Conservation (phyloP, 2,329 filamentous ascomycete species). For the Xylaria sp. region DNA sequence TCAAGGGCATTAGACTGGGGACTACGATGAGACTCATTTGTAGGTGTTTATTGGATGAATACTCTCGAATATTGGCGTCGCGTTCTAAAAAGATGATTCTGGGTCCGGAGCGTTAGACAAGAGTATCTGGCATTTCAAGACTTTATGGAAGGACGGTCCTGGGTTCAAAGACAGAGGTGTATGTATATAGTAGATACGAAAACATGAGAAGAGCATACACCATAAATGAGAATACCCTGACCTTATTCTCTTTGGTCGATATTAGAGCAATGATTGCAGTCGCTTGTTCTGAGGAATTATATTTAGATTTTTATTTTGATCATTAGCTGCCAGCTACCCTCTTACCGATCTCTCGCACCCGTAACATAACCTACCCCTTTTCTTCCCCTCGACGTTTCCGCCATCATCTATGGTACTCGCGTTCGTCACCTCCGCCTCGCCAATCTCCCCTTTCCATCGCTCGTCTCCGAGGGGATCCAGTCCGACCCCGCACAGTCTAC, state of each 20-base stretch:
- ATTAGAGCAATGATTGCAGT: background rate
- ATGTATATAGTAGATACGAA: constrained; percentile 25
- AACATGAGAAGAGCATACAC: background rate
- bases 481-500: constrained; percentile 76
- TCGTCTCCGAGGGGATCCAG: constrained; percentile 72
- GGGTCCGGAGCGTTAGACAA: constrained; percentile 17
- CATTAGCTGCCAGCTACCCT: constrained; percentile 52
- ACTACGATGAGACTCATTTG: constrained; percentile 3
- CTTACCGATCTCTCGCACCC: constrained; percentile 75
- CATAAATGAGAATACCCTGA: background rate
- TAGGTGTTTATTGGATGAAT: constrained; percentile 10
- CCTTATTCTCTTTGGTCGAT: background rate
- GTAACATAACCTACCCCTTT: constrained; percentile 68
- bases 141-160: background rate
- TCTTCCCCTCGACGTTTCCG: constrained; percentile 33
- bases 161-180: constrained; percentile 6
- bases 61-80: constrained; percentile 19
- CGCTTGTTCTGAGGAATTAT: background rate
- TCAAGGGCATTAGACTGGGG: background rate
- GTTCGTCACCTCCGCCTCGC: constrained; percentile 49
- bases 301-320: background rate
- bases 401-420: constrained; percentile 30
- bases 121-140: constrained; percentile 9
- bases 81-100: constrained; percentile 19
- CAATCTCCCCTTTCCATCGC: constrained; percentile 71